phyloP scores from a whole-genome alignment of 805 yeast species.

The Candida railenensis region DNA sequence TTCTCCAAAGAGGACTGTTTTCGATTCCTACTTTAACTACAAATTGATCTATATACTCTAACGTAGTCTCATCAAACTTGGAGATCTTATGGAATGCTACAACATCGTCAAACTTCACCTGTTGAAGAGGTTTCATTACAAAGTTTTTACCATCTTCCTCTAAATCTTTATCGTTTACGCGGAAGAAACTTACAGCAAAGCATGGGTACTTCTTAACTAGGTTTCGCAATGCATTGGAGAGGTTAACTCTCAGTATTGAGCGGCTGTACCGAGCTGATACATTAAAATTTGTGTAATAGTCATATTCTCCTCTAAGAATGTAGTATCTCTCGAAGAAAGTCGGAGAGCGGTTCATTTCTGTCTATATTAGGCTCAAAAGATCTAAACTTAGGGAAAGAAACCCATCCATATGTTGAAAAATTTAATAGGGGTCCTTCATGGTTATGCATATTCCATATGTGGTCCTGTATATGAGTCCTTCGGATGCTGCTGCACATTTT shows the following conservation, averaged over 20 bases:
- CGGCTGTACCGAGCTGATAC: constrained; percentile 19
- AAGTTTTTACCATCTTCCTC: constrained; percentile 9
- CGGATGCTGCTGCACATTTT: no score
- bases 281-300: constrained; percentile 22
- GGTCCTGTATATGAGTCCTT: no score
- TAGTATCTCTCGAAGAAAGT: constrained; percentile 22
- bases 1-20: constrained; percentile 21
- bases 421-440: neutral
- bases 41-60: constrained; percentile 12
- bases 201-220: constrained; percentile 15
- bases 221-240: constrained; percentile 17
- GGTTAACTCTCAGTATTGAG: constrained; percentile 8
- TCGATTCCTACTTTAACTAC: constrained; percentile 6
- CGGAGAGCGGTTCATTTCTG: constrained; percentile 7
- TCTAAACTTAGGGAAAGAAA: no score
- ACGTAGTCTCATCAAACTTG: constrained; percentile 13
- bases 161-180: neutral
- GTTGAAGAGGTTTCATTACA: constrained; percentile 13
- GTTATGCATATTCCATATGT: neutral
- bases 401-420: no score
- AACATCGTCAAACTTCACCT: constrained; percentile 19
- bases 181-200: constrained; percentile 18
- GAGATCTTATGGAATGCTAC: constrained; percentile 12
- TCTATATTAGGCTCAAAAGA: neutral
- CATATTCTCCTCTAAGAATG: constrained; percentile 17